phyloP scores from a whole-genome alignment of 108 stramenopile genomes.

The Skeletonema tropicum region DNA sequence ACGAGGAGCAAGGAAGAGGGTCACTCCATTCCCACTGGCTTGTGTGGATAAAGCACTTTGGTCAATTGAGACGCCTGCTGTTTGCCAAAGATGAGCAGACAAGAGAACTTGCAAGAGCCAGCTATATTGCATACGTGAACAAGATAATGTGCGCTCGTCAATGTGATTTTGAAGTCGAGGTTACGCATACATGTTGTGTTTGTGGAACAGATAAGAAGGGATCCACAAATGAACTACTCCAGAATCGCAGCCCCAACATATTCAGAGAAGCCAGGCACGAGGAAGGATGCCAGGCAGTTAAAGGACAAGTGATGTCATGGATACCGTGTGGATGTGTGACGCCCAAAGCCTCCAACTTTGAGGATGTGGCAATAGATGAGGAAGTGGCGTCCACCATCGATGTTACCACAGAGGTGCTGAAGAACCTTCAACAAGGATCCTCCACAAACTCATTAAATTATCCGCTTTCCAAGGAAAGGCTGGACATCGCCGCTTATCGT shows the following conservation, averaged over 20 bases:
- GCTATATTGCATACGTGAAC: slow-evolving; percentile 5
- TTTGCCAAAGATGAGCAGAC: slow-evolving; percentile 9
- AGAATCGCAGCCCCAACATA: not conserved
- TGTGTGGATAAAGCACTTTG: too few relatives aligned
- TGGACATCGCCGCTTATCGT: slow-evolving; percentile 22
- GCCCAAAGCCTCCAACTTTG: too few relatives aligned
- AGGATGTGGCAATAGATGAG: too few relatives aligned
- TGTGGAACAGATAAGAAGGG: not conserved
- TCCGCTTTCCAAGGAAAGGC: not conserved
- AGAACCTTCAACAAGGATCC: not conserved
- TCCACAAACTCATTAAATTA: too few relatives aligned
- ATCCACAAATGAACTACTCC: not conserved
- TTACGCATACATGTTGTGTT: not conserved
- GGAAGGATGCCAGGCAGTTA: not conserved
- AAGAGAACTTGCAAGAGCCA: slow-evolving; percentile 1
- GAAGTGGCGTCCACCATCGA: not conserved
- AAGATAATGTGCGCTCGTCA: not conserved
- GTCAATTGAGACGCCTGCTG: slow-evolving; percentile 3
- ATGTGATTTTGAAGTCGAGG: slow-evolving; percentile 8
- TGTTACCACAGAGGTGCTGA: not conserved
- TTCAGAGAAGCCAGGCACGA: slow-evolving; percentile 19
- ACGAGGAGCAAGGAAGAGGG: too few relatives aligned
- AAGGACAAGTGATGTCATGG: slow-evolving; percentile 12
- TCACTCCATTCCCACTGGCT: too few relatives aligned
- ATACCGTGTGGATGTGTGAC: not conserved